Conservation (phyloP, 306 rosid genomes). For the Boehmeria nivea region DNA sequence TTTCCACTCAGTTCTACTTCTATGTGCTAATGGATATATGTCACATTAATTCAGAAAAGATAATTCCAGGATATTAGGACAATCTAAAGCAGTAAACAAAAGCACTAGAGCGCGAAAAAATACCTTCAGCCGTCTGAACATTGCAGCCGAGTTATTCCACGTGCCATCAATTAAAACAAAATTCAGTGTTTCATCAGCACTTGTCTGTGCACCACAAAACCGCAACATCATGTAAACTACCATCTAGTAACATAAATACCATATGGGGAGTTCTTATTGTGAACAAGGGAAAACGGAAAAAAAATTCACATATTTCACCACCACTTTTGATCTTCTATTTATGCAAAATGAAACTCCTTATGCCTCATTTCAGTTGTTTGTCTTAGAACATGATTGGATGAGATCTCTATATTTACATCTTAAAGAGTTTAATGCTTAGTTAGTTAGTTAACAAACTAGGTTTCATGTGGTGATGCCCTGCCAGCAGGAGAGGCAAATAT, state of each 20-base stretch:
- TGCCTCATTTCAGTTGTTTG: too few relatives aligned
- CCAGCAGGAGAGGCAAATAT: too few relatives aligned
- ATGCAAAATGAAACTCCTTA: too few relatives aligned
- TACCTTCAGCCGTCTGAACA: conserved; percentile 93
- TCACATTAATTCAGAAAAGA: not conserved
- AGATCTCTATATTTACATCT: too few relatives aligned
- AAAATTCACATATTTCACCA: too few relatives aligned
- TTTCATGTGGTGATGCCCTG: too few relatives aligned
- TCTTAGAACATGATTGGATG: too few relatives aligned
- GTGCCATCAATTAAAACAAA: conserved; percentile 94
- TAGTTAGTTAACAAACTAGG: too few relatives aligned
- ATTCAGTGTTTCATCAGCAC: conserved; percentile 53
- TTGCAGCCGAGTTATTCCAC: conserved; percentile 97
- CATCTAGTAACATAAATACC: conserved; percentile 23
- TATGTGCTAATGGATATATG: not conserved
- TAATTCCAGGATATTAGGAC: not conserved
- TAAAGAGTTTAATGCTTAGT: too few relatives aligned
- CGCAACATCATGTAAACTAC: conserved; percentile 31
- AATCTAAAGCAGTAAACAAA: conserved; percentile 6
- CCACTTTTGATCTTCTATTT: too few relatives aligned
- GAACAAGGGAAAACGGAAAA: conserved; percentile 2
- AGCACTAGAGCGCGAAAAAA: conserved; percentile 3
- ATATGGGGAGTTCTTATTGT: conserved; percentile 14
- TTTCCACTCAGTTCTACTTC: not conserved
- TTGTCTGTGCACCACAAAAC: conserved; percentile 44